phyloP scores from a whole-genome alignment of 495 filamentous ascomycete species.

The Xanthoparmelia taractica region DNA sequence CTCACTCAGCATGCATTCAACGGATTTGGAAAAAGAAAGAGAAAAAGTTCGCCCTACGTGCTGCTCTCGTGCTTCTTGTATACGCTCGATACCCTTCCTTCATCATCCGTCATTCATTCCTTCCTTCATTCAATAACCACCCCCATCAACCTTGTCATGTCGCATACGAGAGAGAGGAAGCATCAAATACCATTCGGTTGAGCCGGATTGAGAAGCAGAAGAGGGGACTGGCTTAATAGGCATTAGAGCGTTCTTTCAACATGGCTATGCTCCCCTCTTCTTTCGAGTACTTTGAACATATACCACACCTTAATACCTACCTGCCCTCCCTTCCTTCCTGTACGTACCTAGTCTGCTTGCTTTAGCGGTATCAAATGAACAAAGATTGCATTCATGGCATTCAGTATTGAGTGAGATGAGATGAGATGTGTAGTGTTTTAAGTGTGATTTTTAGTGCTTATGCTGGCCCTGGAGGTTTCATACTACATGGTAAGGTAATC shows the following conservation, averaged over 20 bases:
- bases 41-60: not conserved
- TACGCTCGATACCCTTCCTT: not conserved
- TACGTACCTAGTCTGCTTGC: no score
- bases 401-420: no score
- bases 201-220: not conserved
- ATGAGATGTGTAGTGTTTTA: no score
- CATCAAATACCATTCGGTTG: constrained; percentile 6
- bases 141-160: not conserved
- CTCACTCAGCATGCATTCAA: not conserved
- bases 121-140: no score
- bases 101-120: not conserved
- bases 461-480: no score
- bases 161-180: constrained; percentile 4
- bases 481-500: no score
- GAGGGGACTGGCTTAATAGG: not conserved
- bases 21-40: not conserved
- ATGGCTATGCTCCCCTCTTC: not conserved
- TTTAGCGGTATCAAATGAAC: no score
- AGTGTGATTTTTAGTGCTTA: no score
- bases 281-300: no score
- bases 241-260: not conserved
- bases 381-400: no score
- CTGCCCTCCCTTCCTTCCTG: no score
- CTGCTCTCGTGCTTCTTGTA: not conserved
- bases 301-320: no score